Conservation (phyloP, 208 protist genomes). For the Acanthamoeba sp. region DNA sequence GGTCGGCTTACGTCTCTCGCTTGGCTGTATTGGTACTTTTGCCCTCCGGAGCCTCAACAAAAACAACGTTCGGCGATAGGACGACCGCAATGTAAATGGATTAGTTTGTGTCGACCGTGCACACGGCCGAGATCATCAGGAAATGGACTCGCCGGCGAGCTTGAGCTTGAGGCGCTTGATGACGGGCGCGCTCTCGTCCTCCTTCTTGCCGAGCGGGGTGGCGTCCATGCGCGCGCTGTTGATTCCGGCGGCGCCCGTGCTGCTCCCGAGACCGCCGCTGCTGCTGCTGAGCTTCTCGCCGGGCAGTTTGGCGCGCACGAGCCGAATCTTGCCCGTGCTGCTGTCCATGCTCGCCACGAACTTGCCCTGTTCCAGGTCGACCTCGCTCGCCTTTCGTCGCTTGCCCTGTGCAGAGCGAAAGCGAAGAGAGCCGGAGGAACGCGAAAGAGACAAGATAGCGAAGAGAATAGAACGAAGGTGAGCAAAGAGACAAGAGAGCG, state of each 20-base stretch:
- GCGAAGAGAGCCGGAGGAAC: too few relatives aligned
- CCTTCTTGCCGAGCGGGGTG: constrained; percentile 14
- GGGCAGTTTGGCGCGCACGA: constrained; percentile 3
- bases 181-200: not conserved
- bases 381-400: constrained; percentile 16
- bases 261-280: not conserved
- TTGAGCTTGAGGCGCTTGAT: constrained; percentile 56
- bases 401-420: too few relatives aligned
- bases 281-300: not conserved
- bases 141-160: constrained; percentile 15
- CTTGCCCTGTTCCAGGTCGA: constrained; percentile 1
- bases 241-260: not conserved
- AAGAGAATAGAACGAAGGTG: too few relatives aligned
- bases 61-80: not conserved
- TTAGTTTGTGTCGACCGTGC: not conserved
- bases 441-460: not conserved
- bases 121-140: not conserved
- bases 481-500: too few relatives aligned
- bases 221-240: not conserved
- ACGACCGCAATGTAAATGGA: not conserved
- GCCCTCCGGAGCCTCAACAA: not conserved
- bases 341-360: constrained; percentile 15
- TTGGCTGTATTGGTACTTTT: too few relatives aligned
- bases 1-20: too few relatives aligned
- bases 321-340: not conserved